These are phyloP conservation scores for Hymenotorrendiella dingleyae DNA, from an alignment of 2,329 filamentous ascomycete genomes.

Conservation along the genomic window DNA sequence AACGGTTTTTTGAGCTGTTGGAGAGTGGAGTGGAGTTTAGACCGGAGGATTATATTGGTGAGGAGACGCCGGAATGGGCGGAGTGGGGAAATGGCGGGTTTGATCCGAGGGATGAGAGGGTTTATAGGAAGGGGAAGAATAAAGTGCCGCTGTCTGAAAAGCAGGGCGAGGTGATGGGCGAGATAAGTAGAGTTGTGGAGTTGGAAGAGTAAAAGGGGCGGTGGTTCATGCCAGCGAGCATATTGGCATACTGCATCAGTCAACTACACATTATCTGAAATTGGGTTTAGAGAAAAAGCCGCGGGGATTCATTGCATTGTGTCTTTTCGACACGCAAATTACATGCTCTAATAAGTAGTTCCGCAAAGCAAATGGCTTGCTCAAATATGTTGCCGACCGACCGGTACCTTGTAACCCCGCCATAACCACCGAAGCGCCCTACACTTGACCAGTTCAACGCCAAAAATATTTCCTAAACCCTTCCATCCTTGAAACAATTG, in stretches of 20 bases:
- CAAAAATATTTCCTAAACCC: background rate
- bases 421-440: background rate
- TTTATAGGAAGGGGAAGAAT: slow-evolving; percentile 73
- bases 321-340: too few relatives aligned
- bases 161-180: slow-evolving; percentile 13
- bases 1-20: slow-evolving; percentile 77
- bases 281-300: too few relatives aligned
- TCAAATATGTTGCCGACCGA: too few relatives aligned
- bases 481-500: too few relatives aligned
- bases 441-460: background rate
- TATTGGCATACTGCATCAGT: too few relatives aligned
- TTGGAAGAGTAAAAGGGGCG: background rate
- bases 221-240: background rate
- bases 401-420: too few relatives aligned
- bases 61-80: slow-evolving; percentile 85
- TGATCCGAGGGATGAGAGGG: slow-evolving; percentile 81
- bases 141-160: slow-evolving; percentile 21
- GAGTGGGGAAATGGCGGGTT: slow-evolving; percentile 93
- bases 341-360: too few relatives aligned
- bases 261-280: too few relatives aligned
- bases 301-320: too few relatives aligned
- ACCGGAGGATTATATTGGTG: slow-evolving; percentile 86
- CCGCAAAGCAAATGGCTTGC: too few relatives aligned
- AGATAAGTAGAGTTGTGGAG: slow-evolving; percentile 12
- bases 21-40: slow-evolving; percentile 65